Percentiles rank a stretch among this genome's conserved stretches.
These are phyloP conservation scores for Auriscalpium vulgare DNA, from an alignment of 768 basidiomycete genomes.

Conservation along the genomic window DNA sequence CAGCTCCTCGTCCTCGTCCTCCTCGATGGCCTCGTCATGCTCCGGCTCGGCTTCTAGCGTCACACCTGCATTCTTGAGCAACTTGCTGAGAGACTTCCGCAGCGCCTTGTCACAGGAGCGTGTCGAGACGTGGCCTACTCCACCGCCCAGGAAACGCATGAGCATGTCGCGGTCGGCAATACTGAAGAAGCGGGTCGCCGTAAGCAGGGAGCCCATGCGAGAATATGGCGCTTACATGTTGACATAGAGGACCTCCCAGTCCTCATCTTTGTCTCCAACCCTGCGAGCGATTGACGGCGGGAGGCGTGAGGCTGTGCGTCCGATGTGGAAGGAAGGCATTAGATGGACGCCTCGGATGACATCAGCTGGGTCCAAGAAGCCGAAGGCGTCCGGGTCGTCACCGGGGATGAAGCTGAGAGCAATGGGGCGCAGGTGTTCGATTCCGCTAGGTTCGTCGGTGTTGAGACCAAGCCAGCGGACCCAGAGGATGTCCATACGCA, in stretches of 20 bases:
- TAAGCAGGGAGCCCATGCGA: neutral
- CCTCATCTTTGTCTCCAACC: slow-evolving; percentile 12
- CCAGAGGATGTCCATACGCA: slow-evolving; percentile 25
- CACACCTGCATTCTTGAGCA: slow-evolving; percentile 16
- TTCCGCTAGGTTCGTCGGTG: neutral
- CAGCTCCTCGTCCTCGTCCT: slow-evolving; percentile 46
- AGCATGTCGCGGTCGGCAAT: neutral
- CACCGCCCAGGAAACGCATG: neutral
- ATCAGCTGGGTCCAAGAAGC: slow-evolving; percentile 28
- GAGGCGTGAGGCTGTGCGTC: neutral
- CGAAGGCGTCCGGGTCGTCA: slow-evolving; percentile 21
- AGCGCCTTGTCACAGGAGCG: slow-evolving; percentile 33
- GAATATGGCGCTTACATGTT: neutral
- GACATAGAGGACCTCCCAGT: neutral
- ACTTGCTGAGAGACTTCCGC: slow-evolving; percentile 16
- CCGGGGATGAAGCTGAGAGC: slow-evolving; percentile 18
- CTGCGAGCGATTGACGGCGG: neutral
- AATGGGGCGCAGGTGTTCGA: neutral
- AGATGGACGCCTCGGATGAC: slow-evolving; percentile 26
- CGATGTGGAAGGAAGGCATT: slow-evolving; percentile 24
- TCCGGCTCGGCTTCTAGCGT: slow-evolving; percentile 20
- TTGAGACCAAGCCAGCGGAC: slow-evolving; percentile 26
- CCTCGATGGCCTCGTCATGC: slow-evolving; percentile 41
- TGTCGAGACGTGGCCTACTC: slow-evolving; percentile 11
- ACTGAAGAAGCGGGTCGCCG: neutral